phyloP scores from a whole-genome alignment of 176 grass and related monocot species.

The maize (Zea mays) region Zm-B73-REFERENCE-NAM-5.0 NC_050097.1:216473001-216473500 shows the following conservation, averaged over 20 bases:
- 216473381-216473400: slow-evolving; percentile 54
- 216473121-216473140: not conserved
- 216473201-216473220: slow-evolving; percentile 73
- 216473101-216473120: not conserved
- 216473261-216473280: slow-evolving; percentile 77
- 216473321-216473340: slow-evolving; percentile 93
- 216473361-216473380: slow-evolving; percentile 84
- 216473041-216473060: slow-evolving; percentile 8
- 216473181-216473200: slow-evolving; percentile 63
- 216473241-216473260: slow-evolving; percentile 70
- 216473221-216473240: slow-evolving; percentile 75
- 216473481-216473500: slow-evolving; percentile 79
- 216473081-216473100: not conserved
- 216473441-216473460: not conserved
- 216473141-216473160: not conserved
- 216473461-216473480: slow-evolving; percentile 13
- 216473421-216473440: not conserved
- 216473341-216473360: slow-evolving; percentile 90
- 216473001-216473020: not conserved
- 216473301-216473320: slow-evolving; percentile 63
- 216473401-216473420: not conserved
- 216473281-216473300: slow-evolving; percentile 60
- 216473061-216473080: not conserved
- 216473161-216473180: slow-evolving; percentile 16
- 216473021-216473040: slow-evolving; percentile 8